Evolutionary conservation across 352 stramenopile species (phyloP).

Genomic region (Pythium oligandrum): DNA sequence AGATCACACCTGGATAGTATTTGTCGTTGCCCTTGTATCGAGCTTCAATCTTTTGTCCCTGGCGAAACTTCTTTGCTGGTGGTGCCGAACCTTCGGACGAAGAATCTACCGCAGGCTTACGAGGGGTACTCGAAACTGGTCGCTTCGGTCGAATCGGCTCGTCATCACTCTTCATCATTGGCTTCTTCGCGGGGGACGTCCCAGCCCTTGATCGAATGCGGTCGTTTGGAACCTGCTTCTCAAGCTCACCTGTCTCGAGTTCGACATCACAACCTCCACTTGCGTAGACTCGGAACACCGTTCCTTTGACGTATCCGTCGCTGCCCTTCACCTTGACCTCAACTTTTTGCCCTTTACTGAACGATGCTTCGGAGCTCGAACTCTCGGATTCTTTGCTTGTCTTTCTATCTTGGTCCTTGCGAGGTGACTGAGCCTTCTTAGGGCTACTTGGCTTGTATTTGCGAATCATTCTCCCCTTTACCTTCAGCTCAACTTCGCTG

Average conservation of each 20-base stretch:
- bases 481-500: conserved; percentile 53
- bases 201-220: conserved; percentile 26
- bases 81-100: conserved; percentile 33
- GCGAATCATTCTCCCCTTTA: conserved; percentile 46
- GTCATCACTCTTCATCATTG: conserved; percentile 34
- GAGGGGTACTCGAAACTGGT: conserved; percentile 17
- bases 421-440: conserved; percentile 15
- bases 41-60: conserved; percentile 21
- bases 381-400: conserved; percentile 18
- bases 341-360: conserved; percentile 49
- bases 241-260: conserved; percentile 55
- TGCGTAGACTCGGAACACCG: conserved; percentile 34
- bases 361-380: conserved; percentile 31
- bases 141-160: conserved; percentile 40
- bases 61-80: conserved; percentile 11
- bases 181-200: conserved; percentile 29
- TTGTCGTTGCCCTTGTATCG: conserved; percentile 51
- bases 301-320: conserved; percentile 39
- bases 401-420: conserved; percentile 8
- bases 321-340: conserved; percentile 49
- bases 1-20: conserved; percentile 72
- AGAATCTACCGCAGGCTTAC: conserved; percentile 21
- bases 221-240: conserved; percentile 29
- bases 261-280: conserved; percentile 67
- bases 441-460: conserved; percentile 28